Evolutionary conservation across 2,329 filamentous ascomycete genomes (phyloP).

Genomic region (Aureobasidium zeae): DNA sequence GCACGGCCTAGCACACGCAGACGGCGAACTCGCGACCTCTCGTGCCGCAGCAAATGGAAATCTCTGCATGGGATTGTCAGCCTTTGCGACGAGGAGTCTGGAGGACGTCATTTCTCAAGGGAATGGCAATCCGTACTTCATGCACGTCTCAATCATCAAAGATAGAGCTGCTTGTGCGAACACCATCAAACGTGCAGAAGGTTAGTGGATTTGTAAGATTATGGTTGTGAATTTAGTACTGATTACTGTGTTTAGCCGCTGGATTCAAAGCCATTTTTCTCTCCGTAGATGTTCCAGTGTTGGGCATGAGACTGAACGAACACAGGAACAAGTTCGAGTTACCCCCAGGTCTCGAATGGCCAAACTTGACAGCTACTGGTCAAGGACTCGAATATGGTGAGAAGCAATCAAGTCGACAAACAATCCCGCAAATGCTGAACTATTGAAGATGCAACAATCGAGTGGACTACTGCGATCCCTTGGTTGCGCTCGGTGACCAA

Average conservation of each 20-base stretch:
- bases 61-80: conserved; percentile 38
- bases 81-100: conserved; percentile 35
- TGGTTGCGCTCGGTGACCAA: conserved; percentile 42
- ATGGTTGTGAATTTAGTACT: conserved; percentile 19
- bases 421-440: background rate
- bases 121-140: conserved; percentile 31
- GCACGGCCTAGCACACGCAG: conserved; percentile 39
- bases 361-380: conserved; percentile 26
- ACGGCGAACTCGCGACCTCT: conserved; percentile 39
- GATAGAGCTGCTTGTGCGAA: conserved; percentile 29
- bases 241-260: conserved; percentile 21
- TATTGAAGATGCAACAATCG: conserved; percentile 1
- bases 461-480: conserved; percentile 38
- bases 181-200: conserved; percentile 17
- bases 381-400: conserved; percentile 4
- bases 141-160: conserved; percentile 44
- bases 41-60: conserved; percentile 33
- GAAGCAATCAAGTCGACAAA: too few species aligned
- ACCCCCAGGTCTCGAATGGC: conserved; percentile 36
- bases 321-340: conserved; percentile 41
- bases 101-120: conserved; percentile 35
- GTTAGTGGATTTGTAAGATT: background rate
- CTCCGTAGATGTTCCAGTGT: conserved; percentile 42
- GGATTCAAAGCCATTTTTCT: conserved; percentile 45
- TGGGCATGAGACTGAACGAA: conserved; percentile 43